A percentile compares a stretch with the other conserved stretches of the same genome.
phyloP scores from a whole-genome alignment of 169 alveolate genomes.

The Perkinsus marinus region DNA sequence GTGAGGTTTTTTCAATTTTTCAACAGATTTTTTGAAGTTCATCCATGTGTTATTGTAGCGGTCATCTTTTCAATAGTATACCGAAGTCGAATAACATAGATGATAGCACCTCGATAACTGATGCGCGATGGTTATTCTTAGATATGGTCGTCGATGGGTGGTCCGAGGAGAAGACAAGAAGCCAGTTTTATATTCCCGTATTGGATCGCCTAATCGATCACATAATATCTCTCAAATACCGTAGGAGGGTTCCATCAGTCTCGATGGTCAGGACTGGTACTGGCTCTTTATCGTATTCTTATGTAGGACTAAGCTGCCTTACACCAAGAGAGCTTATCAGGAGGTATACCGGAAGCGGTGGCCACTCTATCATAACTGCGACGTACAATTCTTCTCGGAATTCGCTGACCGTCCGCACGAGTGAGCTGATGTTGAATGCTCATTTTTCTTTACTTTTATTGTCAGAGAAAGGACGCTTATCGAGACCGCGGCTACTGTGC shows the following conservation, averaged over 20 bases:
- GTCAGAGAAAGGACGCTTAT: background rate
- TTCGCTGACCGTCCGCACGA: background rate
- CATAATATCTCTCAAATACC: background rate
- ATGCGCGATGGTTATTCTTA: no score
- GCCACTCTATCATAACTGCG: background rate
- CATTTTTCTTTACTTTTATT: no score
- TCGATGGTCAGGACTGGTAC: background rate
- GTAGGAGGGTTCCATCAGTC: background rate
- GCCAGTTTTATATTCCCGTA: background rate
- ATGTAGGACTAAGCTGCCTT: background rate
- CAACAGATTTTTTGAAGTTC: no score
- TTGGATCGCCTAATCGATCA: background rate
- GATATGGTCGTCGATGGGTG: background rate
- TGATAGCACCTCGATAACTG: no score
- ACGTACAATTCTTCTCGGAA: background rate
- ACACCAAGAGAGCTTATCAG: background rate
- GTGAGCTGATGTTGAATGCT: no score
- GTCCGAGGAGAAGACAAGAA: background rate
- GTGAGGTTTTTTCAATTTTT: no score
- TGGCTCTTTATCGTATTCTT: no score
- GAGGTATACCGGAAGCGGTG: background rate
- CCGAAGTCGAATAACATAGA: no score
- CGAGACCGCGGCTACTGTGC: background rate
- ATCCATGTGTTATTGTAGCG: background rate
- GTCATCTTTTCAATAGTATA: no score